A percentile compares a stretch with the other conserved stretches of the same genome.
These are phyloP conservation scores for Spathaspora gorwiae DNA, from an alignment of 805 yeast genomes.

Conservation along the genomic window DNA sequence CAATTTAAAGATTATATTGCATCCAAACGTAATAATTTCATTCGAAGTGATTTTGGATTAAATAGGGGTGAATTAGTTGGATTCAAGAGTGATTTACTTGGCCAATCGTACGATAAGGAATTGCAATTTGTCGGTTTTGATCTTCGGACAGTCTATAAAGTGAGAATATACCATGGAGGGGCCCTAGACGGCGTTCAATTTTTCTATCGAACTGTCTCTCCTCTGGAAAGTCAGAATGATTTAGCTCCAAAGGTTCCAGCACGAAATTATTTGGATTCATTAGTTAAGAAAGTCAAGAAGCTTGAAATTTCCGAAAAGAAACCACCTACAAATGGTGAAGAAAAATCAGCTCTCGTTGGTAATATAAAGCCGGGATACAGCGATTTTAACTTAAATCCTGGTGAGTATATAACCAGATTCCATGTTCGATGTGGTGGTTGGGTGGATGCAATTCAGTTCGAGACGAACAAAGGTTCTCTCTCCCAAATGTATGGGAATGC, in stretches of 20 bases:
- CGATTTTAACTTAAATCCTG: conserved; percentile 51
- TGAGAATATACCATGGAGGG: conserved; percentile 67
- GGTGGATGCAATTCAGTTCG: conserved; percentile 82
- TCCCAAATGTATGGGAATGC: conserved; percentile 63
- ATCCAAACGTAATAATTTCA: conserved; percentile 6
- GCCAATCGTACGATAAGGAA: conserved; percentile 20
- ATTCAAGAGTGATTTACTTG: conserved; percentile 33
- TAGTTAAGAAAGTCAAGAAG: neutral
- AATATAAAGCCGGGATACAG: conserved; percentile 47
- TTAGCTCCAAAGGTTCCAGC: conserved; percentile 45
- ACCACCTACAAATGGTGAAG: conserved; percentile 1
- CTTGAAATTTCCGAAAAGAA: neutral
- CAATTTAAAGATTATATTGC: conserved; percentile 37
- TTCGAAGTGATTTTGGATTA: conserved; percentile 38
- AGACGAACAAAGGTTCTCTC: conserved; percentile 52
- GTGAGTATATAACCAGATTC: conserved; percentile 59
- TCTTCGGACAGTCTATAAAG: conserved; percentile 37
- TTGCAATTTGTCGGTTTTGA: conserved; percentile 27
- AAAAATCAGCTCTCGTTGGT: conserved; percentile 38
- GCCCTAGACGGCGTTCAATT: conserved; percentile 82
- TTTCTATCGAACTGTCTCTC: conserved; percentile 13
- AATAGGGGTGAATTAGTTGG: conserved; percentile 37
- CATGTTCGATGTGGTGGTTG: conserved; percentile 74
- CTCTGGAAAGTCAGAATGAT: conserved; percentile 1
- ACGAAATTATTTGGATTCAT: conserved; percentile 34